Conservation (phyloP, 176 grass and related monocot genomes). For the Musa schizocarpa region DNA sequence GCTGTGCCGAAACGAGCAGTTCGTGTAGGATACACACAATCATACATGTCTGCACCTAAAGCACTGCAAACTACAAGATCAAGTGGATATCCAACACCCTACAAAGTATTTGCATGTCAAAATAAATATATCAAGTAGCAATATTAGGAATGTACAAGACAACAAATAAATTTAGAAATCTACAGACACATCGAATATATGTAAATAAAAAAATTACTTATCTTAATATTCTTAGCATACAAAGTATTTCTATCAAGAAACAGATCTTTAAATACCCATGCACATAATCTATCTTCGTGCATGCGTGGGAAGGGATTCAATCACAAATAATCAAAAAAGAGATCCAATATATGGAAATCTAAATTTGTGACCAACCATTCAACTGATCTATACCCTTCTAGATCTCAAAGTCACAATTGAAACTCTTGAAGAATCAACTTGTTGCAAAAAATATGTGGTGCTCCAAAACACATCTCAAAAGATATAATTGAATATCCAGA, state of each 20-base stretch:
- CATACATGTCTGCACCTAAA: constrained; percentile 97
- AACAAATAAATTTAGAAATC: neutral
- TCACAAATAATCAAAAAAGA: neutral
- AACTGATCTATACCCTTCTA: no score
- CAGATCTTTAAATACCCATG: neutral
- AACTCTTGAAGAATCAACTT: neutral
- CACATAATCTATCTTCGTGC: neutral
- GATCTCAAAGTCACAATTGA: no score
- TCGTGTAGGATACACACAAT: constrained; percentile 91
- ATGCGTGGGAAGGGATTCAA: neutral
- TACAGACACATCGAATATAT: neutral
- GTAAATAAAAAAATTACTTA: no score
- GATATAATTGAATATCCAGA: no score
- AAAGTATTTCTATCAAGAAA: neutral
- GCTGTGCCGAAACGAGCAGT: constrained; percentile 93
- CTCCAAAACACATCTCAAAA: neutral
- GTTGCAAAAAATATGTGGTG: neutral
- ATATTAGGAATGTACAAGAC: neutral
- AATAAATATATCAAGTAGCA: neutral
- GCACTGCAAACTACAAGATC: constrained; percentile 98
- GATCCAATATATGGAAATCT: neutral
- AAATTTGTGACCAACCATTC: no score
- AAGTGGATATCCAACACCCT: constrained; percentile 98
- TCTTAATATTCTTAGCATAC: no score
- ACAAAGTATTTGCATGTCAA: constrained; percentile 14